A percentile compares a stretch with the other conserved stretches of the same genome.
Evolutionary conservation across 257 asterid species (phyloP).

Genomic region (Nicotiana tomentosiformis): DNA sequence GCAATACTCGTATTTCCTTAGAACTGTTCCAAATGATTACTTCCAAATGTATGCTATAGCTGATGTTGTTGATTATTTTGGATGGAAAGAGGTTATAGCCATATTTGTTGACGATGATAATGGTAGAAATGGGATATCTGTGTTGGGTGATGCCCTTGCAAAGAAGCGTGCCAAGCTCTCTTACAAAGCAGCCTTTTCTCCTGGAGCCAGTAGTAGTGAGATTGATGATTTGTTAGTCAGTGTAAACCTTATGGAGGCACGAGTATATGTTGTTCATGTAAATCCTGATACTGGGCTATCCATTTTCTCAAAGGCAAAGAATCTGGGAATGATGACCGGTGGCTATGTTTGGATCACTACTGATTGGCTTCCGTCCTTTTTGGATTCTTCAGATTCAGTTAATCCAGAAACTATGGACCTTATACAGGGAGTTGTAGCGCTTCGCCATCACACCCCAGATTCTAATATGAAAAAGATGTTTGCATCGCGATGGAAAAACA

Average conservation of each 20-base stretch:
- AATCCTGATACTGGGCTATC: constrained; percentile 66
- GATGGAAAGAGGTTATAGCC: constrained; percentile 64
- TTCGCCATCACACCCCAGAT: constrained; percentile 55
- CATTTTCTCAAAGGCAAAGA: constrained; percentile 44
- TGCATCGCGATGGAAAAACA: constrained; percentile 36
- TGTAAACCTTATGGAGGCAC: constrained; percentile 53
- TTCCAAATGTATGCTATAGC: constrained; percentile 72
- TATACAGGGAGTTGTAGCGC: constrained; percentile 58
- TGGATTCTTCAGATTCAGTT: constrained; percentile 39
- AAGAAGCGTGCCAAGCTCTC: constrained; percentile 54
- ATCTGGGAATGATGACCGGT: constrained; percentile 50
- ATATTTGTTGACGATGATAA: constrained; percentile 63
- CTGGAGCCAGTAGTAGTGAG: constrained; percentile 41
- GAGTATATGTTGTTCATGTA: constrained; percentile 62
- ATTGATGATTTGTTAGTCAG: constrained; percentile 35
- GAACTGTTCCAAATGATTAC: constrained; percentile 39
- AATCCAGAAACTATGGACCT: constrained; percentile 41
- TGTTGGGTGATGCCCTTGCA: constrained; percentile 53
- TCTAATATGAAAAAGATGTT: constrained; percentile 42
- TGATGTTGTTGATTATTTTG: constrained; percentile 42
- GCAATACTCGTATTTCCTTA: constrained; percentile 57
- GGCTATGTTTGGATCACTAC: constrained; percentile 74
- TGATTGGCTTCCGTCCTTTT: constrained; percentile 60
- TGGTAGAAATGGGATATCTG: constrained; percentile 65
- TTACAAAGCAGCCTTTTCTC: constrained; percentile 54